Evolutionary conservation across 345 rosid species (phyloP).

Genomic region (Citrus trifoliata): DNA sequence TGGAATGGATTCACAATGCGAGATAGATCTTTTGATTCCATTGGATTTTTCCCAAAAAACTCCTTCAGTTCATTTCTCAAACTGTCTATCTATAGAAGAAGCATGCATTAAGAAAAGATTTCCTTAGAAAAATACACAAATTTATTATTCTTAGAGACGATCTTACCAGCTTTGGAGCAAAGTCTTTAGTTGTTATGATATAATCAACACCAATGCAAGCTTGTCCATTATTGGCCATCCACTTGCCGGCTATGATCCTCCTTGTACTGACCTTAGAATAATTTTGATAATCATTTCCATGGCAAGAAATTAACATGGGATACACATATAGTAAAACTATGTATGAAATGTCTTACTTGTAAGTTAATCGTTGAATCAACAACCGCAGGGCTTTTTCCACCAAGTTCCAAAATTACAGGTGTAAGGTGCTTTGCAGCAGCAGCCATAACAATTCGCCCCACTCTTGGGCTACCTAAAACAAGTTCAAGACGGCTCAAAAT

Average conservation of each 20-base stretch:
- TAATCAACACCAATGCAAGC: constrained; percentile 51
- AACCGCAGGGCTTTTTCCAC: constrained; percentile 60
- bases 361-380: constrained; percentile 42
- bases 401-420: constrained; percentile 48
- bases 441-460: constrained; percentile 52
- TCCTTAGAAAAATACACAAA: neutral
- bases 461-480: constrained; percentile 38
- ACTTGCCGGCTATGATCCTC: constrained; percentile 53
- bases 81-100: constrained; percentile 32
- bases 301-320: neutral
- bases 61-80: constrained; percentile 31
- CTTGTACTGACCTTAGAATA: constrained; percentile 36
- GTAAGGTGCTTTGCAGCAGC: constrained; percentile 60
- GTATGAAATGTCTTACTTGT: constrained; percentile 21
- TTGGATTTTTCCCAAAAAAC: constrained; percentile 37
- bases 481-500: neutral
- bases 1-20: constrained; percentile 38
- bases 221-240: constrained; percentile 52
- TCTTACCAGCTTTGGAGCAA: constrained; percentile 49
- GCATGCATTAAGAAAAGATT: neutral
- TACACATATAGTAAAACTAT: neutral
- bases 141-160: neutral
- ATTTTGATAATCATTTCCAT: neutral
- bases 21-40: constrained; percentile 43
- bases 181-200: constrained; percentile 42